Base-by-base conservation (phyloP, 2,329 filamentous ascomycete species). In the Ophiocordyceps camponoti-rufipedis region DNA sequence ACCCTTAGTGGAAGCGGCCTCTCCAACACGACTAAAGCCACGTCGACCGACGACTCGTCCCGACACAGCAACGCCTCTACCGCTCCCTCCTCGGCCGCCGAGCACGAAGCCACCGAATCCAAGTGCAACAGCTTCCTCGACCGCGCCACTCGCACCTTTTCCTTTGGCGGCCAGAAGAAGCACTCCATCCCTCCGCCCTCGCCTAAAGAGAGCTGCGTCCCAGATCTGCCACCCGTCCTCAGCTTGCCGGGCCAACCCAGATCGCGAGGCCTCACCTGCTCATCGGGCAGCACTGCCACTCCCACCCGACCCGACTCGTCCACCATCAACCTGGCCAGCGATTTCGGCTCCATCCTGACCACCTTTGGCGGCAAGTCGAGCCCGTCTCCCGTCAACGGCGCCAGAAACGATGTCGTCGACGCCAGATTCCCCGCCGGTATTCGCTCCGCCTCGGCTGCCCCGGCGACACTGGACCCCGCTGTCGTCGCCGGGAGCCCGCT, bases 11-110 rank as follows among this genome's bases (percentile, higher is more conserved):
- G 70, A 58, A 77, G 73, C 62, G 72, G 72, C 52, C 70, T 73
- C 41, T 77, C 74, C 53, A 77, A 75, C 57, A 75, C 71, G 35
- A 78, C 74, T 48, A 74, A 77, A 59, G 71, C 71, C 48, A 68
- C 67, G 44, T 75, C 72, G 45, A 72, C 69, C 51, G 74, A 78
- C 58, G 73, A 71, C 53, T 78, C 74, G 32, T 78, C 74, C 44
- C 70, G 74, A 54, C 71, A 78, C 56, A 78, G 74, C 58, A 75
- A 75, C 58, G 70, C 67, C 45, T 78, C 74, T n/a, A 78, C 74
- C 35, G 66, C 74, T 33, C 72, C 74, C 12, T 78, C 74, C 3
- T 77, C 74, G 4, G 68, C 72, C 44, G 73, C 54, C 19, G 55
- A 46, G 35, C 49, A 57, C 43, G 59, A 62, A 18, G 54, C 56